Percentiles rank a stretch among this genome's conserved stretches.
These are phyloP conservation scores for Auricularia heimuer DNA, from an alignment of 768 basidiomycete species.

Conservation along the genomic window DNA sequence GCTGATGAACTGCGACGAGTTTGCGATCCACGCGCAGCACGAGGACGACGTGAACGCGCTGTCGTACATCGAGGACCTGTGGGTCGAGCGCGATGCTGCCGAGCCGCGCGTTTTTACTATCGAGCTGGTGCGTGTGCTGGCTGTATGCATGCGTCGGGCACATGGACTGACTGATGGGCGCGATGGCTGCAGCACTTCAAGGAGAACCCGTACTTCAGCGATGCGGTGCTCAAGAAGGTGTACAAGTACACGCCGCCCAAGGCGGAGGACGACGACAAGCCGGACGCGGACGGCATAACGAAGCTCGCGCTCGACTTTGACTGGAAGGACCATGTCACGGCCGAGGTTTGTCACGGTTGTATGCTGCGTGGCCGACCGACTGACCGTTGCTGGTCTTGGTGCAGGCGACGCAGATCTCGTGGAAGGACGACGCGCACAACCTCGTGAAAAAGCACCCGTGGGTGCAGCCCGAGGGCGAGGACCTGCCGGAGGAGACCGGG, in stretches of 20 bases:
- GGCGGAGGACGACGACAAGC: constrained; percentile 41
- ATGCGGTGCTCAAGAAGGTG: constrained; percentile 70
- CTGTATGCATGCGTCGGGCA: constrained; percentile 3
- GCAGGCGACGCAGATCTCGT: constrained; percentile 63
- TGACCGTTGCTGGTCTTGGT: neutral
- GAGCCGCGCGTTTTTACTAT: constrained; percentile 79
- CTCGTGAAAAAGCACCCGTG: constrained; percentile 66
- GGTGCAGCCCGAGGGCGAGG: constrained; percentile 42
- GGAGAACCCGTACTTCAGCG: constrained; percentile 74
- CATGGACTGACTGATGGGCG: neutral
- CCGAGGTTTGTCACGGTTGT: constrained; percentile 37
- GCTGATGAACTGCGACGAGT: constrained; percentile 58
- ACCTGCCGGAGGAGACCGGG: constrained; percentile 54
- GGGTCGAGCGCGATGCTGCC: constrained; percentile 60
- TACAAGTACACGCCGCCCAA: constrained; percentile 59
- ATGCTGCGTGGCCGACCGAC: neutral
- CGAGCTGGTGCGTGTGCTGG: constrained; percentile 64
- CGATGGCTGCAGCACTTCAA: constrained; percentile 55
- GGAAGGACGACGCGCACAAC: constrained; percentile 72
- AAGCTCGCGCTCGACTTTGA: constrained; percentile 70
- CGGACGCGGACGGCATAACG: constrained; percentile 68
- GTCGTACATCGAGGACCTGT: constrained; percentile 76
- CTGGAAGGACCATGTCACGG: constrained; percentile 65
- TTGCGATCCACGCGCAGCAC: constrained; percentile 61
- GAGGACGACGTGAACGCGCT: constrained; percentile 71